phyloP scores from a whole-genome alignment of 2,329 filamentous ascomycete species.

The Clonostachys rhizophaga region DNA sequence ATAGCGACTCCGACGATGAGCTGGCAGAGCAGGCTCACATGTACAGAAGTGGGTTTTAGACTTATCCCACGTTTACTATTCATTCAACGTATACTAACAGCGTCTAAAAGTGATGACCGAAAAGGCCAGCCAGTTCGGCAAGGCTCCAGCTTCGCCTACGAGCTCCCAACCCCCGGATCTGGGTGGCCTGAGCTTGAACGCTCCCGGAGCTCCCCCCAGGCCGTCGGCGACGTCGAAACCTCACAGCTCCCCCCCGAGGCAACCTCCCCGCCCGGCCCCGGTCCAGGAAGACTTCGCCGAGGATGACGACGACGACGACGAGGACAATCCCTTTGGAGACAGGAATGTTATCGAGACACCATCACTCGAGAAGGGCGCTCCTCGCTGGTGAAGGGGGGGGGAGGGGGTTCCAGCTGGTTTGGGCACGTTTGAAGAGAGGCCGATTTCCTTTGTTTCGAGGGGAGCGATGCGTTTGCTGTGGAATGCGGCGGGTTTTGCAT shows the following conservation, averaged over 20 bases:
- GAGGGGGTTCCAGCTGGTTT: no score
- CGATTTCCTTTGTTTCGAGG: no score
- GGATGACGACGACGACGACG: slow-evolving; percentile 67
- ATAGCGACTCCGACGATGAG: slow-evolving; percentile 67
- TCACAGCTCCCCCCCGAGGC: slow-evolving; percentile 41
- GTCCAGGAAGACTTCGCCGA: slow-evolving; percentile 34
- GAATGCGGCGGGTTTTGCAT: no score
- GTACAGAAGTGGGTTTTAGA: slow-evolving; percentile 46
- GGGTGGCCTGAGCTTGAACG: slow-evolving; percentile 35
- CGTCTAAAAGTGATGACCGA: slow-evolving; percentile 42
- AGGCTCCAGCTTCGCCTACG: slow-evolving; percentile 33
- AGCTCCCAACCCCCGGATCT: slow-evolving; percentile 34
- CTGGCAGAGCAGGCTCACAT: slow-evolving; percentile 62
- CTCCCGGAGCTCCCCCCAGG: slow-evolving; percentile 40
- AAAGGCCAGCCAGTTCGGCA: slow-evolving; percentile 42
- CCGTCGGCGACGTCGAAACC: slow-evolving; percentile 43
- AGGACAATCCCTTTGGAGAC: slow-evolving; percentile 86
- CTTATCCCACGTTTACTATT: no score
- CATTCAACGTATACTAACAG: not conserved
- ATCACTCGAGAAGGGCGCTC: slow-evolving; percentile 17
- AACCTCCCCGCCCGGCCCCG: slow-evolving; percentile 27
- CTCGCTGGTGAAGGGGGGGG: slow-evolving; percentile 16
- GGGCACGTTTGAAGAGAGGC: no score
- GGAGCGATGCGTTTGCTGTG: no score
- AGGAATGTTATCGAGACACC: slow-evolving; percentile 59